Evolutionary conservation across 257 asterid genomes (phyloP).

Genomic region (Solanum neorickii): DNA sequence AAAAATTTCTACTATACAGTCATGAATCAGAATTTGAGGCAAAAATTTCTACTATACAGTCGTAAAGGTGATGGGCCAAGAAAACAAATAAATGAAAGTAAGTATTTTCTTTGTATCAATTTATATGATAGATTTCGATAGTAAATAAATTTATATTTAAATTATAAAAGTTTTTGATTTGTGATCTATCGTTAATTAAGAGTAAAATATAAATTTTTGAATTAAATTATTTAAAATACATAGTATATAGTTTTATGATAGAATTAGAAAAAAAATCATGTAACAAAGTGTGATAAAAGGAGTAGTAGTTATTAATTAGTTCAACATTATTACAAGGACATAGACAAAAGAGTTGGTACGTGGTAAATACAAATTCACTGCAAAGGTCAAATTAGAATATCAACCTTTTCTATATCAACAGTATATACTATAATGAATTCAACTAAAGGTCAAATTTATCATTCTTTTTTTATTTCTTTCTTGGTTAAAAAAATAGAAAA

Average conservation of each 20-base stretch:
- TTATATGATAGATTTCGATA: background rate
- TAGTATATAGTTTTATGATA: too few species aligned
- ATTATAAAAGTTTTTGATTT: too few species aligned
- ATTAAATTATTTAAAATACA: too few species aligned
- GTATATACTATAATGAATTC: constrained; percentile 13
- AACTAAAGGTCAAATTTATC: constrained; percentile 17
- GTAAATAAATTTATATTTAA: background rate
- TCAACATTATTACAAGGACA: background rate
- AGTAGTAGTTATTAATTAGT: background rate
- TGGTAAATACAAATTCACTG: background rate
- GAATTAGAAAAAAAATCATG: background rate
- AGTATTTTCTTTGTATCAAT: background rate
- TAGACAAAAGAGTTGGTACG: background rate
- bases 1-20: background rate
- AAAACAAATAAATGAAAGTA: background rate
- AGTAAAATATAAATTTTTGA: too few species aligned
- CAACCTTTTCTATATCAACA: background rate
- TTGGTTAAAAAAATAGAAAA: background rate
- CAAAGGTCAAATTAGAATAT: background rate
- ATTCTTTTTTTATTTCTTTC: background rate
- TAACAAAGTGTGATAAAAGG: background rate
- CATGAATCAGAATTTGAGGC: background rate
- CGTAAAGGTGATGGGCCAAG: background rate
- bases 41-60: background rate
- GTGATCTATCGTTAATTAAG: background rate